Conservation (phyloP, 1,284 basidiomycete species). For the Amylostereum areolatum region DNA sequence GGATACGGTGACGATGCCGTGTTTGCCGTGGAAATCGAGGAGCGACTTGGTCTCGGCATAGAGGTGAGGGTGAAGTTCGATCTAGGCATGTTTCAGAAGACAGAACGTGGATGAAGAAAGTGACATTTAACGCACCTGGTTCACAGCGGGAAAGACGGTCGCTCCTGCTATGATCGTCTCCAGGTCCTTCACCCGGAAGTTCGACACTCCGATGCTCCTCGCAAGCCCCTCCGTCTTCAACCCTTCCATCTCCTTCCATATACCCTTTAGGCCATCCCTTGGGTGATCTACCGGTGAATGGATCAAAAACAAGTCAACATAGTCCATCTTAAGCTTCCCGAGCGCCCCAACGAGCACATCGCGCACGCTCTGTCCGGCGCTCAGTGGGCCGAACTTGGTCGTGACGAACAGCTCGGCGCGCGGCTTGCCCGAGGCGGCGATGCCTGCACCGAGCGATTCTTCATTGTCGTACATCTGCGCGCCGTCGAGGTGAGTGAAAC, state of each 20-base stretch:
- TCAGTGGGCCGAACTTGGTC: conserved; percentile 48
- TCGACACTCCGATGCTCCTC: conserved; percentile 81
- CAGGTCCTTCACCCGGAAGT: conserved; percentile 68
- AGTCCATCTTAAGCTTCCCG: conserved; percentile 53
- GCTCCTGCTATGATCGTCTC: conserved; percentile 55
- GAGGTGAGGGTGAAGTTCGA: conserved; percentile 80
- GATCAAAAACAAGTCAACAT: conserved; percentile 77
- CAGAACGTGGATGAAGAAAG: not conserved
- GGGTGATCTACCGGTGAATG: conserved; percentile 50
- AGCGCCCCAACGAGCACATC: conserved; percentile 48
- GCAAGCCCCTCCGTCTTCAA: conserved; percentile 62
- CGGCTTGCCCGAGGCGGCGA: conserved; percentile 46
- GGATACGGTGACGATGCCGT: conserved; percentile 61
- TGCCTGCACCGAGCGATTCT: conserved; percentile 43
- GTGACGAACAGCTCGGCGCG: conserved; percentile 58
- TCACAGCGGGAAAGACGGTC: conserved; percentile 61
- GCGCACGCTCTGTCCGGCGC: conserved; percentile 40
- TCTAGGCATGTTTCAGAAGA: conserved; percentile 33
- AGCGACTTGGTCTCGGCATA: conserved; percentile 52
- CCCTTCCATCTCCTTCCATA: conserved; percentile 73
- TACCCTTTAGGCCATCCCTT: conserved; percentile 41
- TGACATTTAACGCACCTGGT: conserved; percentile 65
- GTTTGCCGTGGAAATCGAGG: conserved; percentile 46
- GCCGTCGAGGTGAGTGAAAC: conserved; percentile 67
- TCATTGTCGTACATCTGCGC: conserved; percentile 68